phyloP scores from a whole-genome alignment of 441 rosid species.

The Gossypium gossypioides region DNA sequence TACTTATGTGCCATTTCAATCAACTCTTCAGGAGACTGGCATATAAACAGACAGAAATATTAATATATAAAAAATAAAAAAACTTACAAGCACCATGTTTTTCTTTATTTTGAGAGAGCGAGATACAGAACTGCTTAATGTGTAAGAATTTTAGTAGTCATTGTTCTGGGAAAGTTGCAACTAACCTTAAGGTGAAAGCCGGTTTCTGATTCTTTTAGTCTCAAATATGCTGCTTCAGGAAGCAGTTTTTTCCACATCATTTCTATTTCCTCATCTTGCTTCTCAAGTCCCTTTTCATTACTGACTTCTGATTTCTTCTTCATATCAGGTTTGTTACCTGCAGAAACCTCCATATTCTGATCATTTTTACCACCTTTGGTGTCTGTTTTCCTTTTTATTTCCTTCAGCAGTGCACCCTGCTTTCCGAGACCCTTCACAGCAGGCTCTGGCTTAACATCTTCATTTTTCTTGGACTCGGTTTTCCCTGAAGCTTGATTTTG shows the following conservation, averaged over 20 bases:
- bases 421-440: constrained; percentile 75
- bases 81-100: background rate
- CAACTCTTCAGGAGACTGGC: constrained; percentile 61
- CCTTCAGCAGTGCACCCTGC: constrained; percentile 74
- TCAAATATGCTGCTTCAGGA: constrained; percentile 56
- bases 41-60: constrained; percentile 12
- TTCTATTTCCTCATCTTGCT: constrained; percentile 44
- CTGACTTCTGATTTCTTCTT: constrained; percentile 39
- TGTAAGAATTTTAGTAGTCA: background rate
- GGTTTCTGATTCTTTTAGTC: constrained; percentile 73
- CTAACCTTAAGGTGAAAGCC: constrained; percentile 73
- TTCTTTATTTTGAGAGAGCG: background rate
- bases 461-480: constrained; percentile 58
- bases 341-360: constrained; percentile 33
- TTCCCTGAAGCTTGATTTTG: constrained; percentile 72
- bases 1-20: constrained; percentile 63
- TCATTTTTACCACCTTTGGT: constrained; percentile 43
- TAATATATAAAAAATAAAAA: background rate
- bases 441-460: constrained; percentile 60
- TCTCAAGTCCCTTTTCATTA: constrained; percentile 41
- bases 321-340: constrained; percentile 28
- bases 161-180: constrained; percentile 15
- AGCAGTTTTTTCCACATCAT: constrained; percentile 49
- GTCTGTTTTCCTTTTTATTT: constrained; percentile 58
- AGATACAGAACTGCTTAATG: background rate